Evolutionary conservation across 345 rosid species (phyloP), one percentile per base, ranked within the genome.

Genomic region (Theobroma cacao): DNA sequence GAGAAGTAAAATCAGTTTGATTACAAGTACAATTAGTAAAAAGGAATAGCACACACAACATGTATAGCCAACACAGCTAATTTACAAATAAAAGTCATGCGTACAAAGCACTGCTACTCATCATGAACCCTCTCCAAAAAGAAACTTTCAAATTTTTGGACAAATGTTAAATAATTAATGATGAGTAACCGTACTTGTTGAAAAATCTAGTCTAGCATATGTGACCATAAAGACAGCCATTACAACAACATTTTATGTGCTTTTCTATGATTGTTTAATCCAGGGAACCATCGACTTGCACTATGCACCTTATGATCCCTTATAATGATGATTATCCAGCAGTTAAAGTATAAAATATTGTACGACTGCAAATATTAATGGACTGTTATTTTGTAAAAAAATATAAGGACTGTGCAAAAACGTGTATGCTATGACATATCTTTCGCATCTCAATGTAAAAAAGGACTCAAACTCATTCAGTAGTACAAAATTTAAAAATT

Each of bases 211-310:
- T n/a, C n/a, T n/a, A n/a, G n/a, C n/a, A n/a, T n/a, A n/a, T 3
- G 34, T 65, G 48, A 52, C 36, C 48, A 64, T 12, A 47, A 22
- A 66, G 64, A 28, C 38, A 66, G 59, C 56, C 53, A 34, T 74
- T 50, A 45, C 22, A 7, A 10, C 75, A 66, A 48, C 77, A 79
- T 76, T 83, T 79, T 79, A 72, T 76, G 79, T 72, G 78, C 17
- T 58, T 65, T 72, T 72, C 10, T 17, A 43, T 17, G 4, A 13
- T 14, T 20, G 28, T n/a, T 76, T 50, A 24, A 38, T 56, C 28
- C 34, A 30, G 73, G 48, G 30, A 65, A 72, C 40, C 53, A 58
- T 72, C 28, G 56, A 66, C 33, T 72, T 30, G 59, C 66, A 22
- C 6, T 6, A 67, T 22, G 73, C 62, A 72, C 68, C 47, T 58